Evolutionary conservation across 1,139 yeast species (phyloP), one percentile per base, ranked within the genome.

Genomic region (Sugiyamaella paludigena): DNA sequence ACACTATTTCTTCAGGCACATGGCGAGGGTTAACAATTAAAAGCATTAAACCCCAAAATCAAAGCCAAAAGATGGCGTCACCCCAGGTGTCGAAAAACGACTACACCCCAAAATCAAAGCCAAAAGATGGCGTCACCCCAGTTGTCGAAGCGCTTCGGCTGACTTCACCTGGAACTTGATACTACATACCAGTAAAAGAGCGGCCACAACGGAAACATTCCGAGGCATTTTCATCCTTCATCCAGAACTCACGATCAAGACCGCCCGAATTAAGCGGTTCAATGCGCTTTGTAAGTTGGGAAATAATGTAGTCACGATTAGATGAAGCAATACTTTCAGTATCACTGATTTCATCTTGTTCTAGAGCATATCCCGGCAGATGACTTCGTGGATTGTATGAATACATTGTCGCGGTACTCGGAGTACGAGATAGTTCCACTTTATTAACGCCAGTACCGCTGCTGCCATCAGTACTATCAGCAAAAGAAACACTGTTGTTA

Each of bases 211-310:
- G 77, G 54, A 87, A 81, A 62, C 96, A 87, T 54, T 87, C 92
- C 6, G 83, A 77, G 0, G 89, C 92, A 61, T 85, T 84, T 43
- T 87, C 87, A 66, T 87, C 95, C 63, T 87, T 85, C 95, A 87
- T 87, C 96, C 96, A 87, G 63, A 85, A 87, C 60, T 85, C 87
- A 45, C 77, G 77, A 31, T 71, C 64, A 9, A 72, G 59, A 1
- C 65, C 66, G 2, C 66, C 67, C 4, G 59, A 40, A 33, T 57
- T 51, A 29, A 59, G 32, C 7, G 58, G 55, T 19, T 56, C 57
- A 7, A 56, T 56, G 7, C 60, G 48, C 13, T 44, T 36, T 8
- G 49, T 41, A 9, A 47, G 43, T 39, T 48, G 52, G 10, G 49
- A 47, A 24, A 55, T 50, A 29, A 58, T 51, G 33, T 52, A 57